Percentiles rank a stretch among this genome's conserved stretches.
phyloP scores from a whole-genome alignment of 495 filamentous ascomycete species.

The Beverwykella pulmonaria region DNA sequence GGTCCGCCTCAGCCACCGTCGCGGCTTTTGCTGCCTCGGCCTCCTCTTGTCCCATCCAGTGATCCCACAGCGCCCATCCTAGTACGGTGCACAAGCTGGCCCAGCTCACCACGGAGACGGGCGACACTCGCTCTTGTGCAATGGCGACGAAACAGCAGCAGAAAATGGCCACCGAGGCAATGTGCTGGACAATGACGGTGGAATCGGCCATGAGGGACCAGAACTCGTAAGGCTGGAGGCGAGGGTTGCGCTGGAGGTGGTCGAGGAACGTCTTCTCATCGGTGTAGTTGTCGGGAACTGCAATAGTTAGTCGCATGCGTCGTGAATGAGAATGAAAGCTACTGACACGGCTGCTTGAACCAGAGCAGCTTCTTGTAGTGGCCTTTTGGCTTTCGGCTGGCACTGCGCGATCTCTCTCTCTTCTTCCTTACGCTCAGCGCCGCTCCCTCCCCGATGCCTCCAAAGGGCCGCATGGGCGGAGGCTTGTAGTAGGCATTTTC shows the following conservation, averaged over 20 bases:
- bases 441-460: slow-evolving; percentile 33
- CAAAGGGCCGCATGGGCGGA: slow-evolving; percentile 50
- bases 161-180: slow-evolving; percentile 91
- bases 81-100: slow-evolving; percentile 79
- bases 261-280: slow-evolving; percentile 95
- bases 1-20: not conserved
- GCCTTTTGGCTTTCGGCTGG: slow-evolving; percentile 66
- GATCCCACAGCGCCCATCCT: slow-evolving; percentile 89
- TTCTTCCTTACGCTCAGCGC: slow-evolving; percentile 47
- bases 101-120: slow-evolving; percentile 82
- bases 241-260: slow-evolving; percentile 92
- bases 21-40: slow-evolving; percentile 42
- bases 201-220: slow-evolving; percentile 95
- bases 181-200: slow-evolving; percentile 95
- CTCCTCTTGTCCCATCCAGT: slow-evolving; percentile 69
- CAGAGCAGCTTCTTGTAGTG: slow-evolving; percentile 94
- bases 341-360: slow-evolving; percentile 91
- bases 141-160: slow-evolving; percentile 92
- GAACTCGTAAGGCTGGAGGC: slow-evolving; percentile 94
- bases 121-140: slow-evolving; percentile 78
- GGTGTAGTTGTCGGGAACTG: slow-evolving; percentile 97
- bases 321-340: not conserved
- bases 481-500: slow-evolving; percentile 77
- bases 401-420: slow-evolving; percentile 55
- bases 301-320: not conserved